Percentiles rank a stretch among this genome's conserved stretches.
These are phyloP conservation scores for Zasmidium citrigriseum DNA, from an alignment of 2,329 filamentous ascomycete genomes.

Conservation along the genomic window DNA sequence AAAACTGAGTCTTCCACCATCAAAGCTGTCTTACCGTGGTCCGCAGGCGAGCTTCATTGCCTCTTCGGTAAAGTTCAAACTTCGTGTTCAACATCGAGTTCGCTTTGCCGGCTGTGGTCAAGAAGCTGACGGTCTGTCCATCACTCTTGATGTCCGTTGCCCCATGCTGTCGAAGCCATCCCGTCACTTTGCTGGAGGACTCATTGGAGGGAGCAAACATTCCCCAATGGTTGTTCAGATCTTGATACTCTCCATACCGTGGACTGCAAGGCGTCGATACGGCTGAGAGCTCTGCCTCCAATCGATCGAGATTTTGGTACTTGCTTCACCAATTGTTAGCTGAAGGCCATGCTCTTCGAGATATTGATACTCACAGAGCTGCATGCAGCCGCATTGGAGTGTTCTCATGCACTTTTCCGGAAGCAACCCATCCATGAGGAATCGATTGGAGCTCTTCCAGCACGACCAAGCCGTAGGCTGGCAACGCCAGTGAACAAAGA, in stretches of 20 bases:
- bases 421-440: not conserved
- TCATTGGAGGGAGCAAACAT: slow-evolving; percentile 45
- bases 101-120: slow-evolving; percentile 39
- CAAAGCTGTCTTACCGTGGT: slow-evolving; percentile 9
- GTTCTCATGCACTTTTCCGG: not conserved
- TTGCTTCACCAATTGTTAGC: not conserved
- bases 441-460: not conserved
- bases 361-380: slow-evolving; percentile 7
- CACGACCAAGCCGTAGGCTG: not conserved
- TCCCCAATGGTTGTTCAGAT: slow-evolving; percentile 44
- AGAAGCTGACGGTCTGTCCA: slow-evolving; percentile 37
- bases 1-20: slow-evolving; percentile 31
- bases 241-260: slow-evolving; percentile 53
- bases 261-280: slow-evolving; percentile 50
- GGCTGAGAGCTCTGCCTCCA: slow-evolving; percentile 42
- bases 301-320: slow-evolving; percentile 34
- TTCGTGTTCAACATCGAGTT: slow-evolving; percentile 42
- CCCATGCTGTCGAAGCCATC: slow-evolving; percentile 45
- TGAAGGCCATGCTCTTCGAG: not conserved
- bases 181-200: slow-evolving; percentile 27
- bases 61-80: slow-evolving; percentile 41
- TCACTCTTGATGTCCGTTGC: slow-evolving; percentile 41
- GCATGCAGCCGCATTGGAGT: slow-evolving; percentile 10
- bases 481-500: not conserved
- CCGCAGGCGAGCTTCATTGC: slow-evolving; percentile 42